Conservation (phyloP, 345 rosid genomes). For the Luvunga scandens region DNA sequence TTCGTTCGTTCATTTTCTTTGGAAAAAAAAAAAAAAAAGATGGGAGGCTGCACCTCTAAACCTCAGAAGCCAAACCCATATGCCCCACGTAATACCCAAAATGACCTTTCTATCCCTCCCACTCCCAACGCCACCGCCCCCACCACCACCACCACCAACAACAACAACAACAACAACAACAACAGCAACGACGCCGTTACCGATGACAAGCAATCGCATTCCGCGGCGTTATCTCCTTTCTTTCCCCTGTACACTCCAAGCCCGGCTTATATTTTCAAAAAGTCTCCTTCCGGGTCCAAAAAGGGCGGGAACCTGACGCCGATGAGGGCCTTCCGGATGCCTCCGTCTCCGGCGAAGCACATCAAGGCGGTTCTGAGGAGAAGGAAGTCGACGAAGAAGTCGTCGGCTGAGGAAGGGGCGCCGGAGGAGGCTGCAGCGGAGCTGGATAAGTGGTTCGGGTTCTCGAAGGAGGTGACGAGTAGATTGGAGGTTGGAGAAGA, state of each 20-base stretch:
- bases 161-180: no score
- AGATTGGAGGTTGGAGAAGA: conserved; percentile 74
- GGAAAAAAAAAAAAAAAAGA: not conserved
- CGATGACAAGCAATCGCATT: conserved; percentile 10
- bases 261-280: conserved; percentile 59
- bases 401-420: conserved; percentile 35
- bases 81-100: conserved; percentile 35
- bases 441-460: conserved; percentile 90
- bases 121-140: conserved; percentile 14
- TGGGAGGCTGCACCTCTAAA: conserved; percentile 83
- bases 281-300: conserved; percentile 35
- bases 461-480: conserved; percentile 66
- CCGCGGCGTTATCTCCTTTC: conserved; percentile 37
- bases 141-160: no score
- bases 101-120: conserved; percentile 32
- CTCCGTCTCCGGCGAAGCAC: conserved; percentile 96
- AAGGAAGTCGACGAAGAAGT: conserved; percentile 43
- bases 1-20: no score
- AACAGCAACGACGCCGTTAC: conserved; percentile 3
- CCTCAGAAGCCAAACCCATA: conserved; percentile 66
- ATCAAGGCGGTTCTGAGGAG: conserved; percentile 67
- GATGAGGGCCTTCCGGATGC: conserved; percentile 56
- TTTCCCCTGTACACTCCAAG: conserved; percentile 66
- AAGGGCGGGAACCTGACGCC: conserved; percentile 61
- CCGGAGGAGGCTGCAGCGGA: conserved; percentile 42